Base-by-base conservation (phyloP, 2,329 filamentous ascomycete genomes). In the Setomelanomma holmii region DNA sequence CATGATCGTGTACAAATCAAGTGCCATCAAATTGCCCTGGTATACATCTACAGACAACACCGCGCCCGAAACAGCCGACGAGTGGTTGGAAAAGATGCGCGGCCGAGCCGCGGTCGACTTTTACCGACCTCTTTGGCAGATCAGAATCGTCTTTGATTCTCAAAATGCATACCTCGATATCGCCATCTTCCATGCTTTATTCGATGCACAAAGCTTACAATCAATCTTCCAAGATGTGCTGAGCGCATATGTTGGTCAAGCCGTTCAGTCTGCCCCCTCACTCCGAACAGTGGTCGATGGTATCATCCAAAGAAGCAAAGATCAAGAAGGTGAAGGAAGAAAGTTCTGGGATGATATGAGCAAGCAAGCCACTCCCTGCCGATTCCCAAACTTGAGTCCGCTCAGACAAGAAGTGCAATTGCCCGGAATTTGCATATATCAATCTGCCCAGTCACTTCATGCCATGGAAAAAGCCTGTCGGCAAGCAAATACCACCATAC, bases 331-430 rank as follows among this genome's bases (percentile, higher is more conserved):
- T 7, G 53, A 66, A 16, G 61, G 69, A 5, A 66, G 81, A 21
- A 34, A 56, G 0, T 92, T 91, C 63, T 96, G 92, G 92, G 78
- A 78, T 49, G 67, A 75, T 0, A 73, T 85, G 11, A 81, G 83
- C 0, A 72, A 80, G 4, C 75, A 78, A 8, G 76, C 84, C 0
- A 81, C 84, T 1, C 76, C 88, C 34, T 89, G 88, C 52, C 83
- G 80, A n/a, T 96, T 96, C 54, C 93, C 93, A 0, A 82, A 87
- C 20, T 78, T 96, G 72, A 88, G 88, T 1, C 88, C 91, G 0
- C 76, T 90, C 1, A 68, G 74, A 51, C 75, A 61, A 45, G 61
- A 60, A 40, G 65, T 64, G 44, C 54, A 55, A 66, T 76, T 51
- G 44, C 75, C 70, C 72, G 49, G 45, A 48, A 75, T 78, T 12